phyloP scores from a whole-genome alignment of 768 basidiomycete genomes.

The Pulveroboletus frians region DNA sequence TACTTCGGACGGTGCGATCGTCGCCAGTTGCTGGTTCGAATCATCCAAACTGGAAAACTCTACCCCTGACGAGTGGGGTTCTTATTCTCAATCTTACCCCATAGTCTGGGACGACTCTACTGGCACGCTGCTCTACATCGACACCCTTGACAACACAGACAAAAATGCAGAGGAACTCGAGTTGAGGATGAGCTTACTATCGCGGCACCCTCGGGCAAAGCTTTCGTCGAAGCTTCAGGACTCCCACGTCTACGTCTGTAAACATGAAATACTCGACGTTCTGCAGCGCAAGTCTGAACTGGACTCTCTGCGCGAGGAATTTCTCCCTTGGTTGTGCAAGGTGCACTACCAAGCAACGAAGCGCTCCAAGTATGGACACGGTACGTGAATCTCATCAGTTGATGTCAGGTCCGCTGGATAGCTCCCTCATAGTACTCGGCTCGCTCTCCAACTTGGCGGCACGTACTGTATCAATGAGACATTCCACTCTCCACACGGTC shows the following conservation, averaged over 20 bases:
- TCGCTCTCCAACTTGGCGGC: slow-evolving; percentile 40
- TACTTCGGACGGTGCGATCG: slow-evolving; percentile 56
- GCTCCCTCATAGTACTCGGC: slow-evolving; percentile 38
- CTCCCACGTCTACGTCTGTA: slow-evolving; percentile 89
- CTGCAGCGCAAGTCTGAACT: slow-evolving; percentile 64
- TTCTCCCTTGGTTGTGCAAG: slow-evolving; percentile 90
- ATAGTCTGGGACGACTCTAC: slow-evolving; percentile 66
- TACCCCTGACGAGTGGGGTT: slow-evolving; percentile 64
- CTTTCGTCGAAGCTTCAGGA: slow-evolving; percentile 70
- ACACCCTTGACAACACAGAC: slow-evolving; percentile 65
- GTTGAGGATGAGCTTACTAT: slow-evolving; percentile 69
- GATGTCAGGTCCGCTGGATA: not conserved
- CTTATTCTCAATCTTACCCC: slow-evolving; percentile 38
- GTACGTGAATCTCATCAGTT: slow-evolving; percentile 32
- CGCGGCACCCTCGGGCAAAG: slow-evolving; percentile 68
- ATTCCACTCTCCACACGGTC: slow-evolving; percentile 47
- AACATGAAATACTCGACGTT: slow-evolving; percentile 64
- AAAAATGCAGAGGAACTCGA: slow-evolving; percentile 66
- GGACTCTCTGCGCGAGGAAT: slow-evolving; percentile 84
- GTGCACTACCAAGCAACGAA: slow-evolving; percentile 68
- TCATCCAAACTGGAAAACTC: slow-evolving; percentile 48
- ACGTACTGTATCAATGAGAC: slow-evolving; percentile 41
- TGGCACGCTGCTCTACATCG: slow-evolving; percentile 66
- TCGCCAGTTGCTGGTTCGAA: slow-evolving; percentile 64
- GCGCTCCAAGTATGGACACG: slow-evolving; percentile 51